Base-by-base conservation (phyloP, 805 yeast genomes). In the Suhomyces sp. region DNA sequence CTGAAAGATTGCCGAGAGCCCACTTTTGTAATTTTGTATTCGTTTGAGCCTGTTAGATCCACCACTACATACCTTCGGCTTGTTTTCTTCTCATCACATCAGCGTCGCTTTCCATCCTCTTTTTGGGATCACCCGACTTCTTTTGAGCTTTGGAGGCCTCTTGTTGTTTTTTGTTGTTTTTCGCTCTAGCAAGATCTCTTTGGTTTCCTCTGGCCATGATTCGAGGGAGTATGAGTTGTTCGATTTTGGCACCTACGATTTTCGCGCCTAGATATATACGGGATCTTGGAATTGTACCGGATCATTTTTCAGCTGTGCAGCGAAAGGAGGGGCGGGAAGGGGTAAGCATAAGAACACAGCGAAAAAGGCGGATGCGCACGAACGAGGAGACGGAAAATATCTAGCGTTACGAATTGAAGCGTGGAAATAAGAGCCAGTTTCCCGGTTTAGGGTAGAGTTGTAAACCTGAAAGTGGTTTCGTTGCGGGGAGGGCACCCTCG, bases 181-280 rank as follows among this genome's bases (percentile, higher is more conserved):
- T 93, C 54, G 85, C 89, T 66, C 99, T 82, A 29, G 97, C 97
- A 61, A 88, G 80, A 40, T 93, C 99, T 69, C 99, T 82, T 73
- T 94, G 98, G 70, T 93, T 94, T 29, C 99, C 99, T 76, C 99
- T 82, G 49, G 97, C 86, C 97, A 93, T 92, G 31, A n/a, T 43
- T 29, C n/a, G 49, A 37, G 22, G 41, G 17, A 19, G 22, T 19
- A 19, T 33, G 58, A 48, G 33, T 31, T 3, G 27, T 10, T 9
- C 13, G 43, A 51, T 17, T n/a, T 31, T 27, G 17, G 15, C 40
- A 15, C n/a, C 13, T 6, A 43, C 25, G 21, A 46, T 33, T 44
- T 35, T 40, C 48, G 48, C 48, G 35, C 48, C 25, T 33, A 12
- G 22, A 44, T 46, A 46, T 46, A 46, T 46, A 37, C 22, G 41